Evolutionary conservation across 495 filamentous ascomycete species (phyloP), one percentile per base, ranked within the genome.

Genomic region (Hypoxylon fragiforme): DNA sequence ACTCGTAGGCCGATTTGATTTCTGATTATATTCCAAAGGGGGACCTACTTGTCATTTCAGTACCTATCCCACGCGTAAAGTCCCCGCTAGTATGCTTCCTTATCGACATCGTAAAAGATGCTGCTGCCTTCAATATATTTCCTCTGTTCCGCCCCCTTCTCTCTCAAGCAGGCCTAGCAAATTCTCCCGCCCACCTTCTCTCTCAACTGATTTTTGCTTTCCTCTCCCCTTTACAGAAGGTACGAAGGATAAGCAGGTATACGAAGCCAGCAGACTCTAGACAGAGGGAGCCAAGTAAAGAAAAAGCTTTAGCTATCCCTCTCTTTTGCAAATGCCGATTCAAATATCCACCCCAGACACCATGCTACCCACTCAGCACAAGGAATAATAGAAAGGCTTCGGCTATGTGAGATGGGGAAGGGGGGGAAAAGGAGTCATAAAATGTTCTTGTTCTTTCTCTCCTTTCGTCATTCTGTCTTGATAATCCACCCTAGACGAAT

Each of bases 21-120:
- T 57, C 39, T 45, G 43, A 57, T 57, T 57, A 57, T 50, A 21
- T 44, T 50, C 41, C 46, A 38, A 37, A 46, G 26, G 38, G 36
- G 24, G 41, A 4, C 24, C 24, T 28, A 28, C 24, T 9, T 28
- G n/a, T 32, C n/a, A n/a, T n/a, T n/a, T 41, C 9, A 37, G n/a
- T 22, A 36, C 12, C 44, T 26, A 34, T 9, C 21, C 44, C 36
- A 38, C 37, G 21, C 52, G 52, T 36, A 22, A 56, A 26, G 8
- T 30, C 30, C 44, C 40, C 14, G 38, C 24, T 28, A 9, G 39
- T 22, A 44, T 45, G 41, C 50, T 53, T 44, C 50, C 40, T 39
- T 43, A 38, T 32, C 49, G 31, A 42, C 26, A 34, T 21, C 44
- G 18, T 47, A 24, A 14, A 14, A 47, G 44, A 47, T 28, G 24